Evolutionary conservation across 2,329 filamentous ascomycete species (phyloP).

Genomic region (Phialophora macrospora): DNA sequence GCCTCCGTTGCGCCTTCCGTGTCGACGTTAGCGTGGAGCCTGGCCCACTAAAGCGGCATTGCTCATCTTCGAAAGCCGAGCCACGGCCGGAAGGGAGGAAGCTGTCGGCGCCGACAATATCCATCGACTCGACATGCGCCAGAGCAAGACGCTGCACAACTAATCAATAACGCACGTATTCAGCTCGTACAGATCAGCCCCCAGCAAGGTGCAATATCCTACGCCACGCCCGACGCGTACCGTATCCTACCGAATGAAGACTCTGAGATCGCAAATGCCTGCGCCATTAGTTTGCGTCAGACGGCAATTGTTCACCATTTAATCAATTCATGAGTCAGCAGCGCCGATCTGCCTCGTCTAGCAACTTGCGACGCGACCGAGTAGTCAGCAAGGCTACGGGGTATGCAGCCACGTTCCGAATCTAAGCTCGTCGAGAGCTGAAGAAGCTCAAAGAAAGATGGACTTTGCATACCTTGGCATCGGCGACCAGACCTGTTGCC

Average conservation of each 20-base stretch:
- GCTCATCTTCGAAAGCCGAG: too few relatives aligned
- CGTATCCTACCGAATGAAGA: neutral
- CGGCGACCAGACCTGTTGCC: slow-evolving; percentile 10
- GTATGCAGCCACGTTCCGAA: neutral
- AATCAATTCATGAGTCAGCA: slow-evolving; percentile 14
- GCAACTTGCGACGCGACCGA: neutral
- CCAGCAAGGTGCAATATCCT: too few relatives aligned
- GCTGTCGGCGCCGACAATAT: too few relatives aligned
- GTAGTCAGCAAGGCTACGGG: slow-evolving; percentile 14
- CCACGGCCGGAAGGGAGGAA: too few relatives aligned
- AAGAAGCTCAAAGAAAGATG: neutral
- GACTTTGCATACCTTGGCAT: neutral
- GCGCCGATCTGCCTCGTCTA: neutral
- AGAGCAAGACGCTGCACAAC: too few relatives aligned
- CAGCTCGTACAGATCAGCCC: neutral
- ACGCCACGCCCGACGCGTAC: neutral
- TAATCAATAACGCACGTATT: too few relatives aligned
- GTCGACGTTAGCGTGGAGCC: too few relatives aligned
- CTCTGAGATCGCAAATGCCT: neutral
- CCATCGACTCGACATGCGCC: too few relatives aligned
- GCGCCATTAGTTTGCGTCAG: neutral
- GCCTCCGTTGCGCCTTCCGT: too few relatives aligned
- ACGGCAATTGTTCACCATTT: slow-evolving; percentile 3
- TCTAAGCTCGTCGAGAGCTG: neutral
- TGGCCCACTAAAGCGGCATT: too few relatives aligned